A percentile compares a stretch with the other conserved stretches of the same genome.
phyloP scores from a whole-genome alignment of 2,329 filamentous ascomycete genomes.

The Penicillium sp. region DNA sequence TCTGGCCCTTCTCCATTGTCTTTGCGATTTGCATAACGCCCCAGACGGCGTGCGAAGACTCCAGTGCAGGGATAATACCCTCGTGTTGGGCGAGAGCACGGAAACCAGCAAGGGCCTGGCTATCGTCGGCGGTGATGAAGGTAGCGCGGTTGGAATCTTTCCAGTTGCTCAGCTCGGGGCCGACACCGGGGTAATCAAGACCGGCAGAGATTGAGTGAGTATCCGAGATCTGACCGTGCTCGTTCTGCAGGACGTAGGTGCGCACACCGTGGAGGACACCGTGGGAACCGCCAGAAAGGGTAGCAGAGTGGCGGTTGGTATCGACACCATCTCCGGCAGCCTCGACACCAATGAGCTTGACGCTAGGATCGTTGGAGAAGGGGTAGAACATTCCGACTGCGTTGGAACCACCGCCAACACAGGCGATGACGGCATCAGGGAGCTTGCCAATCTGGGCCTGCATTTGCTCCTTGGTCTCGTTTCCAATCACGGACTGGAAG shows the following conservation, averaged over 20 bases:
- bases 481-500: conserved; percentile 94
- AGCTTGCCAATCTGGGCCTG: conserved; percentile 78
- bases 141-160: conserved; percentile 84
- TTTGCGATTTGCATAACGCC: conserved; percentile 88
- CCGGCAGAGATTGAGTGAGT: conserved; percentile 97
- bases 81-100: conserved; percentile 79
- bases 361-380: conserved; percentile 78
- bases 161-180: conserved; percentile 87
- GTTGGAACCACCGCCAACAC: conserved; percentile 93
- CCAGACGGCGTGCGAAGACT: conserved; percentile 88
- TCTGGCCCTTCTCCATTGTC: conserved; percentile 82
- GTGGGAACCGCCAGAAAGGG: conserved; percentile 79
- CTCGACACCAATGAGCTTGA: conserved; percentile 90
- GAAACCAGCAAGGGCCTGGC: conserved; percentile 86
- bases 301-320: conserved; percentile 81
- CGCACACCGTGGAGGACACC: conserved; percentile 94
- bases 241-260: conserved; percentile 91
- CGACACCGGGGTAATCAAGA: conserved; percentile 94
- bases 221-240: conserved; percentile 87
- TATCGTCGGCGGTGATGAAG: conserved; percentile 88
- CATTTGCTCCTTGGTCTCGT: conserved; percentile 94
- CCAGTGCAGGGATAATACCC: conserved; percentile 94
- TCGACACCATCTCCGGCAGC: conserved; percentile 91
- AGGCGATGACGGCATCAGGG: conserved; percentile 93
- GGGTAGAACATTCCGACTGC: conserved; percentile 98